Percentiles rank a stretch among this genome's conserved stretches.
Conservation (phyloP, 2,329 filamentous ascomycete species). For the Colletotrichum sp. region DNA sequence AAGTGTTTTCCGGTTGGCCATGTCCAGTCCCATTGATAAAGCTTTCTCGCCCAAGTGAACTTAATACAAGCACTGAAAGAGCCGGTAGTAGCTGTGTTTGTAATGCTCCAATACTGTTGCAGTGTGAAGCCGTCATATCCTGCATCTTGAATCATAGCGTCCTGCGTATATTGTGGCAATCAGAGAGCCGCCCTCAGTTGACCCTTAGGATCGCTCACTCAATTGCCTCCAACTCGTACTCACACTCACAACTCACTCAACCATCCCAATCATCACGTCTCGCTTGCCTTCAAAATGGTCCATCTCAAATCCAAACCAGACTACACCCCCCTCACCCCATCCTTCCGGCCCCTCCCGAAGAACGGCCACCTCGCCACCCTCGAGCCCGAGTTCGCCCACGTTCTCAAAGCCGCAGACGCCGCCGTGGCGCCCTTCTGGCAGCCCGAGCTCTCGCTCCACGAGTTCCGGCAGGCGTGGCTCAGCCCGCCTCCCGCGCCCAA, state of each 20-base stretch:
- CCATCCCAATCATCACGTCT: no score
- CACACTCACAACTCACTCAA: not conserved
- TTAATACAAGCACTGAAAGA: not conserved
- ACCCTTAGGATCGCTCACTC: not conserved
- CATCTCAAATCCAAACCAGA: constrained; percentile 29
- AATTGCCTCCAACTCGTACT: not conserved
- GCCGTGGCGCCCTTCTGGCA: constrained; percentile 31
- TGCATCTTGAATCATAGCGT: not conserved
- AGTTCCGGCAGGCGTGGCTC: constrained; percentile 32
- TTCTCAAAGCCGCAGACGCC: constrained; percentile 29
- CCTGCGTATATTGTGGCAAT: not conserved
- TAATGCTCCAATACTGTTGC: not conserved
- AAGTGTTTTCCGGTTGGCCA: not conserved
- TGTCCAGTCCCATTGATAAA: not conserved
- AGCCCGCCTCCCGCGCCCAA: constrained; percentile 25
- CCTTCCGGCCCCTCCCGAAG: constrained; percentile 37
- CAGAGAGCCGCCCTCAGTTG: not conserved
- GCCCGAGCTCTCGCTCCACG: constrained; percentile 27
- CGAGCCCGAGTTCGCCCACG: constrained; percentile 32
- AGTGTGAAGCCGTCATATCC: not conserved
- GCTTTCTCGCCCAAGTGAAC: not conserved
- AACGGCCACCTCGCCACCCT: constrained; percentile 37
- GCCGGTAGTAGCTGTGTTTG: not conserved
- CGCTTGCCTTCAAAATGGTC: constrained; percentile 28
- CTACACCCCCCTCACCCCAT: constrained; percentile 29